phyloP scores from a whole-genome alignment of 2,329 filamentous ascomycete species.

The Curvularia spicifera region DNA sequence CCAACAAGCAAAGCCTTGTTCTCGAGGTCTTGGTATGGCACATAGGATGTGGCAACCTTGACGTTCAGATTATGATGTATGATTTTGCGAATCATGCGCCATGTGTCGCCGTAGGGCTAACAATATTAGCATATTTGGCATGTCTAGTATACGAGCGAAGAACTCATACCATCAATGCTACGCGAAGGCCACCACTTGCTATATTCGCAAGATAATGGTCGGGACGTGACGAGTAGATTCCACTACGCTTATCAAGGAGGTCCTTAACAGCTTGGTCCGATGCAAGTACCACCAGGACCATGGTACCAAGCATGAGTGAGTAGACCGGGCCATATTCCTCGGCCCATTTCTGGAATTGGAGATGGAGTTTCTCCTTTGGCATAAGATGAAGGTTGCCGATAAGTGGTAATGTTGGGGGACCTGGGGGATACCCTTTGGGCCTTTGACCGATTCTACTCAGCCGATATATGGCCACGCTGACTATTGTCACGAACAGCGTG shows the following conservation, averaged over 20 bases:
- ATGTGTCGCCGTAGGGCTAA: conserved; percentile 25
- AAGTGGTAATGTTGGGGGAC: conserved; percentile 59
- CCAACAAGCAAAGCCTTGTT: conserved; percentile 61
- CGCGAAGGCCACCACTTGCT: conserved; percentile 16
- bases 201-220: conserved; percentile 32
- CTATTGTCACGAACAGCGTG: background rate
- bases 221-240: conserved; percentile 58
- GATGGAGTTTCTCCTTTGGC: conserved; percentile 51
- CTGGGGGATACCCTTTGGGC: conserved; percentile 55
- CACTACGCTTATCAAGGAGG: conserved; percentile 58
- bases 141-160: background rate
- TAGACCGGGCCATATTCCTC: conserved; percentile 60
- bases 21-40: conserved; percentile 64
- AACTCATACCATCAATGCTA: conserved; percentile 23
- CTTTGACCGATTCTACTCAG: conserved; percentile 31
- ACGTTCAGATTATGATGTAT: conserved; percentile 31
- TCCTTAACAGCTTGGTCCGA: conserved; percentile 58
- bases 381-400: conserved; percentile 61
- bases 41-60: conserved; percentile 26
- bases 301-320: conserved; percentile 59
- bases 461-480: conserved; percentile 9
- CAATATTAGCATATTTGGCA: background rate
- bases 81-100: conserved; percentile 30
- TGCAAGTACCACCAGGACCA: conserved; percentile 57
- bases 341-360: conserved; percentile 62